Base-by-base conservation (phyloP, 768 basidiomycete species). In the Serendipita indica region DNA sequence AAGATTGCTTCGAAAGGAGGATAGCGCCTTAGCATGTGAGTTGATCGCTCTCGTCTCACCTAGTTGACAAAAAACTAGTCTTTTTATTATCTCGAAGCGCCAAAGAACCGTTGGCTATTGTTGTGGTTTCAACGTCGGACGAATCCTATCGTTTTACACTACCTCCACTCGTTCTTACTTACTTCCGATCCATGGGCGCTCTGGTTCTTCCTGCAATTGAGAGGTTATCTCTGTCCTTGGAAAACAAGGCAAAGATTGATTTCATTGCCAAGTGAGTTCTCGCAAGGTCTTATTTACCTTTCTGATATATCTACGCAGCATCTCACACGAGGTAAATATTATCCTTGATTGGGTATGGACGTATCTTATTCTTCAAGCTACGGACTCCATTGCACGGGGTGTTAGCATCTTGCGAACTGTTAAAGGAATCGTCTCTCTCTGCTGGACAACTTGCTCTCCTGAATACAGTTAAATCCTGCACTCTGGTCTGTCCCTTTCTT, bases 141-240 rank as follows among this genome's bases (percentile, higher is more conserved):
- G 57, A 58, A 45, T 28, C 13, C 14, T n/a, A 22, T 49, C 13
- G 28, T 27, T 14, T 28, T 1, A 20, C 25, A n/a, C 32, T 18
- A 37, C 14, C 28, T 14, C n/a, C 22, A 1, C 39, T 37, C 45
- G 2, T 49, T 27, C 16, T 43, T 33, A 35, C 10, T 14, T 43
- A 35, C 39, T 39, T 57, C 12, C 6, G 62, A 16, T 33, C 33
- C 33, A 58, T 16, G 34, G 86, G 88, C 56, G 90, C 96, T 33
- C 92, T 96, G 62, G 93, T 96, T 57, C 75, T 96, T 34, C 90
- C 89, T 33, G 91, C 91, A 10, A 89, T 94, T 3, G 76, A 96
- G 46, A 93, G 96, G 69, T 79, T 89, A 58, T 74, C 90, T 25
- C 93, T 96, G 89, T 84, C 89, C 34, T 75, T 94, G 2, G 93